Evolutionary conservation across 164 flowering plant species (phyloP).

Genomic region (Vitis labrusca): DNA sequence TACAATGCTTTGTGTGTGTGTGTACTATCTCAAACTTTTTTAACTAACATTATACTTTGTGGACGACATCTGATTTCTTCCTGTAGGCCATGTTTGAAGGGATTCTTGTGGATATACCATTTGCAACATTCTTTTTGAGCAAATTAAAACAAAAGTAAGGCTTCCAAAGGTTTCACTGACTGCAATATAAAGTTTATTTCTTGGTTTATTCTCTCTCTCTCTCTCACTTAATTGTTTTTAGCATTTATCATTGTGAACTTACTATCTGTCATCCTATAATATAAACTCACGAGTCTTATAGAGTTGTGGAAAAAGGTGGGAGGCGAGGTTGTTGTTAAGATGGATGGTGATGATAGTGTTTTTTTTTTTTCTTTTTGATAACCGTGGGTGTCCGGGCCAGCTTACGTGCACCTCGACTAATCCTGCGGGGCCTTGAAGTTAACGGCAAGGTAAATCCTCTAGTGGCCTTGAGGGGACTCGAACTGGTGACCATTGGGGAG

Average conservation of each 20-base stretch:
- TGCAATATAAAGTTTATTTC: neutral
- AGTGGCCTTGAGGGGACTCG: too few relatives aligned
- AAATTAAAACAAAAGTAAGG: conserved; percentile 94
- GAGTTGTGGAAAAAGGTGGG: too few relatives aligned
- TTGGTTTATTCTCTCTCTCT: neutral
- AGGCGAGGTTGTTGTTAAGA: too few relatives aligned
- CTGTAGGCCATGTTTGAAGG: conserved; percentile 97
- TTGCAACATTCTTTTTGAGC: conserved; percentile 96
- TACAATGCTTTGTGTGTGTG: neutral
- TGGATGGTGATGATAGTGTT: too few relatives aligned
- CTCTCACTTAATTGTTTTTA: neutral
- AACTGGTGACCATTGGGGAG: too few relatives aligned
- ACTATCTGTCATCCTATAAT: neutral
- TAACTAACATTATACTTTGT: too few relatives aligned
- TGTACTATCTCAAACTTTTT: neutral
- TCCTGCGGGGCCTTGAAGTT: too few relatives aligned
- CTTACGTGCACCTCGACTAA: too few relatives aligned
- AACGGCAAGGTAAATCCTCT: too few relatives aligned
- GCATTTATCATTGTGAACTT: neutral
- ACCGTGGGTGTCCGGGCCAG: too few relatives aligned
- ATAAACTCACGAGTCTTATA: too few relatives aligned
- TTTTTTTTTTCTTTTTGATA: too few relatives aligned
- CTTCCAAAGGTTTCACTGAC: conserved; percentile 1
- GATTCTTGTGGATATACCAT: conserved; percentile 95
- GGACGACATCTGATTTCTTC: neutral